Evolutionary conservation across 371 early-diverging fungal genomes (phyloP), one percentile per base, ranked within the genome.

Genomic region (Fennellomyces sp.): DNA sequence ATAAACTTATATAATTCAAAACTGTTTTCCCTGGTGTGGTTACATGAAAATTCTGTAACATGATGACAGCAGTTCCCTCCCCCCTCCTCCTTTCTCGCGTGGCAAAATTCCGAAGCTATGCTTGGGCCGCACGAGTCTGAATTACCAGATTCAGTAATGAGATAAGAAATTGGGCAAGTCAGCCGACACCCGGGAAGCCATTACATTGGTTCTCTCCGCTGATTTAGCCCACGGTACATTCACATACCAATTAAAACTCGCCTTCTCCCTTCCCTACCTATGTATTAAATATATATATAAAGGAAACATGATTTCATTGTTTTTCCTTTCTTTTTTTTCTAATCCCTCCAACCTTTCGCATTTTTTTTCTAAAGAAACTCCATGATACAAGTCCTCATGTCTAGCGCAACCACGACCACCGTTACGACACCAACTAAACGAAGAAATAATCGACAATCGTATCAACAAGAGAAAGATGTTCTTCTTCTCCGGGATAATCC

Each of bases 61-160:
- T 33, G 35, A 33, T 33, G 35, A 33, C 35, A 33, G 35, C 13
- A 6, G 35, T 13, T 33, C 35, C 35, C 35, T 33, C 35, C 35
- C 35, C 35, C 35, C 35, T n/a, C 39, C 45, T 23, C n/a, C 45
- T 15, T 17, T 45, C 45, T 45, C 45, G 45, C 45, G 45, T 45
- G 45, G 45, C 45, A 45, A 45, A 45, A 5, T 23, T 11, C 4
- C 17, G 7, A 12, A 91, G 73, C 41, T 86, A 75, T 2, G 83
- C 75, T 38, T 88, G 88, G 13, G 91, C 81, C 3, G 91, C 83
- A 45, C 45, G 45, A 21, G 45, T 45, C 8, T 21, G 5, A 45
- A 17, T 21, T 45, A 0, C 45, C 45, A 23, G 45, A 45, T 45
- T 12, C 23, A 45, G 45, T 45, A 45, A 45, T 23, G 12, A 19